Evolutionary conservation across 2,329 filamentous ascomycete species (phyloP).

Genomic region (Aspergillus novoparasiticus): DNA sequence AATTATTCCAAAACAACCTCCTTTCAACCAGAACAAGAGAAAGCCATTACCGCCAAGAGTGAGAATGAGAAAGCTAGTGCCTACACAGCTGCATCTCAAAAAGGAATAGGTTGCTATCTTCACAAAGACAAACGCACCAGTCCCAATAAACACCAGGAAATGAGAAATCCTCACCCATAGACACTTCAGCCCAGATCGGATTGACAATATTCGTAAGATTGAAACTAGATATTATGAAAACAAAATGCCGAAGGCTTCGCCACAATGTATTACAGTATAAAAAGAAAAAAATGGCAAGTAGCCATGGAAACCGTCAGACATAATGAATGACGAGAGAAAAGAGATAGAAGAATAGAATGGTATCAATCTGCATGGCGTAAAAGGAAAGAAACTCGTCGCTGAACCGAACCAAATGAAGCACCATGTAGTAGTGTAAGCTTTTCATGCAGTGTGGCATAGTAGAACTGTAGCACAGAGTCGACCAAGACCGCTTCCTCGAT

Average conservation of each 20-base stretch:
- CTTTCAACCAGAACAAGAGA: background rate
- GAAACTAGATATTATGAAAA: background rate
- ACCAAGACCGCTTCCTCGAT: slow-evolving; percentile 21
- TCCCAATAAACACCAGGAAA: background rate
- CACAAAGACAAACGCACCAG: no score
- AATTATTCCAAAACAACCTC: background rate
- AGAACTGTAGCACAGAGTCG: slow-evolving; percentile 8
- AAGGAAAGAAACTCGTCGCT: slow-evolving; percentile 29
- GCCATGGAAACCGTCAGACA: background rate
- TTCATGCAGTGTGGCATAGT: slow-evolving; percentile 14
- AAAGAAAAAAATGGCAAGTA: background rate
- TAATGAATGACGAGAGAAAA: background rate
- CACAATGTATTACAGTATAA: background rate
- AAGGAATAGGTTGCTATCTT: background rate
- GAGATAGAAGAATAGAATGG: slow-evolving; percentile 23
- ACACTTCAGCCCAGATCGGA: background rate
- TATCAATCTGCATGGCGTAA: slow-evolving; percentile 37
- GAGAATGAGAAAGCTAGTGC: background rate
- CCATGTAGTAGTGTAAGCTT: slow-evolving; percentile 20
- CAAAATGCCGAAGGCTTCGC: background rate
- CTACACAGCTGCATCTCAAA: background rate
- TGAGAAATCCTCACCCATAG: background rate
- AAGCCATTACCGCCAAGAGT: background rate
- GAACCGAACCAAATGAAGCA: slow-evolving; percentile 26
- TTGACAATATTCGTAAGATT: background rate